Percentiles rank a stretch among this genome's conserved stretches.
Conservation (phyloP, 2,329 filamentous ascomycete species). For the Paecilomyces fulvus region DNA sequence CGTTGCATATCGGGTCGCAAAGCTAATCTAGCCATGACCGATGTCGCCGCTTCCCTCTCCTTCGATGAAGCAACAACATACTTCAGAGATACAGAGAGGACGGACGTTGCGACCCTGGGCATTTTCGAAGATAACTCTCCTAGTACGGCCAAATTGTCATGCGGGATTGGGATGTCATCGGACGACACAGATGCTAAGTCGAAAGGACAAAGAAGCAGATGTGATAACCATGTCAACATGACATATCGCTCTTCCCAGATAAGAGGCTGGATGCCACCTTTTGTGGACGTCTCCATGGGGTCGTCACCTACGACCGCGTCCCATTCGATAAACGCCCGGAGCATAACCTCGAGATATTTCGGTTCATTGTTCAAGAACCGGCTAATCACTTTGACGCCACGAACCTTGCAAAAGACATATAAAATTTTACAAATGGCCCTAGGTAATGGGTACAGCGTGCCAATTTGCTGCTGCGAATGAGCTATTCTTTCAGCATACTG, state of each 20-base stretch:
- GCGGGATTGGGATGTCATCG: conserved; percentile 26
- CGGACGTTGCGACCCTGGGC: conserved; percentile 61
- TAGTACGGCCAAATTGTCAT: conserved; percentile 21
- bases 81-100: conserved; percentile 61
- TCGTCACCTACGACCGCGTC: conserved; percentile 18
- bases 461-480: conserved; percentile 28
- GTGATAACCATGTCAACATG: conserved; percentile 77
- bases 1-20: conserved; percentile 82
- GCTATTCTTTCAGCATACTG: conserved; percentile 28
- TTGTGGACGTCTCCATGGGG: conserved; percentile 7
- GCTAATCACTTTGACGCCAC: conserved; percentile 85
- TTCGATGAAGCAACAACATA: conserved; percentile 72
- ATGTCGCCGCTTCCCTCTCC: conserved; percentile 79
- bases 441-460: conserved; percentile 44
- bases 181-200: conserved; percentile 77
- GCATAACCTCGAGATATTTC: conserved; percentile 69
- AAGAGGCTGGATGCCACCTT: conserved; percentile 35
- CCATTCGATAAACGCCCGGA: conserved; percentile 63
- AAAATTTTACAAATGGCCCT: conserved; percentile 69
- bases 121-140: conserved; percentile 48
- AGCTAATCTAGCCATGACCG: conserved; percentile 70
- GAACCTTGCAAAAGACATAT: conserved; percentile 88
- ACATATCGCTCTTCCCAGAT: conserved; percentile 86
- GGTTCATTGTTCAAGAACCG: conserved; percentile 88
- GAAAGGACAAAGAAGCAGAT: conserved; percentile 78